Evolutionary conservation across 495 filamentous ascomycete species (phyloP).

Genomic region (Penicillium angulare): DNA sequence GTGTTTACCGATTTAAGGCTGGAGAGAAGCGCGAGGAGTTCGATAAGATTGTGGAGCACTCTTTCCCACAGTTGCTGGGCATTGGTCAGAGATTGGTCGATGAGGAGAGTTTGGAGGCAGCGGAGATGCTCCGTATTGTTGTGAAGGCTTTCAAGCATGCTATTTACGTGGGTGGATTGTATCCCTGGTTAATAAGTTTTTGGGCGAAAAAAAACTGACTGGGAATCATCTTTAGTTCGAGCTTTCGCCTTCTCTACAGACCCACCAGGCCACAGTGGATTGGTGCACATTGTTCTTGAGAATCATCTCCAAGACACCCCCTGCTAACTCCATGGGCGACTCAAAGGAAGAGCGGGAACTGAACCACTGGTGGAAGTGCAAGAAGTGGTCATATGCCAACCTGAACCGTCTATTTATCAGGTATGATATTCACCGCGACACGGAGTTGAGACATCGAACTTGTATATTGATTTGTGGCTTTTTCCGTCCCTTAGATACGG

Average conservation of each 20-base stretch:
- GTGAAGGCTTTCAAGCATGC: conserved; percentile 97
- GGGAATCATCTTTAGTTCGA: conserved; percentile 66
- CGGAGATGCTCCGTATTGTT: conserved; percentile 92
- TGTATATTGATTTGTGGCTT: conserved; percentile 9
- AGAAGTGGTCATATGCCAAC: conserved; percentile 99
- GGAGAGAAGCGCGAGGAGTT: conserved; percentile 80
- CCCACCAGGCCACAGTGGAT: conserved; percentile 78
- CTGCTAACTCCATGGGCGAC: conserved; percentile 72
- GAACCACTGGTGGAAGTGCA: conserved; percentile 99
- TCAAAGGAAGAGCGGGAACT: conserved; percentile 83
- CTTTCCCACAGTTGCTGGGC: conserved; percentile 84
- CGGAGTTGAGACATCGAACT: too few species aligned
- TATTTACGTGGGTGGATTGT: conserved; percentile 72
- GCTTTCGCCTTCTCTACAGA: conserved; percentile 70
- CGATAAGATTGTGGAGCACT: conserved; percentile 87
- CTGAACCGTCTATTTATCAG: conserved; percentile 92
- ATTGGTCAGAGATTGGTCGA: conserved; percentile 87
- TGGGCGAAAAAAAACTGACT: conserved; percentile 15
- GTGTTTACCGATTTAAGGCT: conserved; percentile 90
- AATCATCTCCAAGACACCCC: conserved; percentile 81
- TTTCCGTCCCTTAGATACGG: conserved; percentile 64
- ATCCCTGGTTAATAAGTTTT: background rate
- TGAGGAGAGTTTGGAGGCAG: conserved; percentile 87
- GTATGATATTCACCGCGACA: too few species aligned
- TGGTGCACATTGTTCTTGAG: conserved; percentile 95